Evolutionary conservation across 2,329 filamentous ascomycete species (phyloP).

Genomic region (Thelonectria blattea): DNA sequence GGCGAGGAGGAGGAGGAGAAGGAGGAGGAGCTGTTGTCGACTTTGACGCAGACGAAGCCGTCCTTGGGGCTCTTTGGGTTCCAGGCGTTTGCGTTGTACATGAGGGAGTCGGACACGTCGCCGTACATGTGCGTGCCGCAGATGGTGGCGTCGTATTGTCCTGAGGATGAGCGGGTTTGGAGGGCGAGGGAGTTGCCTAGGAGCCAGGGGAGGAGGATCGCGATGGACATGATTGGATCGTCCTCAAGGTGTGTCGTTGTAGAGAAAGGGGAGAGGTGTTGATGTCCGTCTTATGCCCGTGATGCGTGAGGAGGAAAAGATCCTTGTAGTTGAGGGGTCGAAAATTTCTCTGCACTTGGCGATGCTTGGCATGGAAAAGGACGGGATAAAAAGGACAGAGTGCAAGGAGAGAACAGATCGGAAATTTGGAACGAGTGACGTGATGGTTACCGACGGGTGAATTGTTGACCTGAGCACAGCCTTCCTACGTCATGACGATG

Average conservation of each 20-base stretch:
- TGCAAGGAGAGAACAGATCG: neutral
- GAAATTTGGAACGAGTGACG: neutral
- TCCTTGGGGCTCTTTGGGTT: slow-evolving; percentile 32
- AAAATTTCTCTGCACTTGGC: neutral
- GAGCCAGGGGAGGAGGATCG: too few relatives aligned
- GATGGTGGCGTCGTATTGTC: slow-evolving; percentile 14
- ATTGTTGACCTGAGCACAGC: neutral
- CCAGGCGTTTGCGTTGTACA: slow-evolving; percentile 38
- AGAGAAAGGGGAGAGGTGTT: too few relatives aligned
- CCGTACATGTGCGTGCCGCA: slow-evolving; percentile 13
- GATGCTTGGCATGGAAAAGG: neutral
- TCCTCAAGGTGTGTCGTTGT: too few relatives aligned
- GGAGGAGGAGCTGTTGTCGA: slow-evolving; percentile 38
- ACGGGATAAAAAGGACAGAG: neutral
- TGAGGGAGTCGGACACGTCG: slow-evolving; percentile 5
- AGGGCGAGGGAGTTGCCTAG: slow-evolving; percentile 1
- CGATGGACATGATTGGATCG: too few relatives aligned
- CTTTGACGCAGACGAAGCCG: slow-evolving; percentile 34
- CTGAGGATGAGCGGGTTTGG: neutral
- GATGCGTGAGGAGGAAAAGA: neutral
- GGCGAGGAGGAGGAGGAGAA: too few relatives aligned
- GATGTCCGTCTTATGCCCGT: neutral
- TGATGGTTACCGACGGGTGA: neutral
- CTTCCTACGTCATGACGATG: neutral
- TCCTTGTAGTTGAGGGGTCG: too few relatives aligned